Base-by-base conservation (phyloP, 805 yeast species). In the Nakazawaea holstii region DNA sequence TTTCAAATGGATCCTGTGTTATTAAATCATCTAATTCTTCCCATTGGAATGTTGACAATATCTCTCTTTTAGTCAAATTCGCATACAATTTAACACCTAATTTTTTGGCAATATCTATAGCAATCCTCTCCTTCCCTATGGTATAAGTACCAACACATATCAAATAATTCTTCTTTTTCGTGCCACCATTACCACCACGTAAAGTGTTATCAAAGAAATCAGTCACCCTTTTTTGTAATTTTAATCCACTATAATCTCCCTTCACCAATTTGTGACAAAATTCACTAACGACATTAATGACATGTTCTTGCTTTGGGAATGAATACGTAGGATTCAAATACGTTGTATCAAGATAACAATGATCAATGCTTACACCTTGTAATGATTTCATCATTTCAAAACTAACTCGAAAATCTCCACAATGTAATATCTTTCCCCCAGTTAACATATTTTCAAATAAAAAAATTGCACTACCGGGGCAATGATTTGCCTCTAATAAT, bases 391-490 rank as follows among this genome's bases (percentile, higher is more conserved):
- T 62, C 64, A 87, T 81, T 4, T 58, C 55, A 32, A 65, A 64
- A 52, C 76, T 75, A 9, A 90, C 89, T 49, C 99, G 69, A 58
- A 92, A 94, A 65, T 94, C 99, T 2, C 99, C 99, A 45, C 97
- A 90, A 62, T 94, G 99, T 30, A 94, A 65, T 4, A 74, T 70
- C 37, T 64, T 65, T 14, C 62, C 59, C 2, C 50, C 48, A 1
- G 52, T 45, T 0, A 62, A 40, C 0, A 67, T 61, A 3, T 74
- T 64, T 55, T 82, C 84, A 56, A 88, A 85, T 10, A 90, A 64
- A 50, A 91, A 86, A 0, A 94, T 76, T 0, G 80, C 88, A 2
- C 97, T 88, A 1, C 99, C 99, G 1, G 99, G 99, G 64, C 99
- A 94, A 65, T 94, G 99, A 56, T 94, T 92, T 0, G 98, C 99